Evolutionary conservation across 176 grass and related monocot genomes (phyloP).

Genomic region (Hyparrhenia diplandra): DNA sequence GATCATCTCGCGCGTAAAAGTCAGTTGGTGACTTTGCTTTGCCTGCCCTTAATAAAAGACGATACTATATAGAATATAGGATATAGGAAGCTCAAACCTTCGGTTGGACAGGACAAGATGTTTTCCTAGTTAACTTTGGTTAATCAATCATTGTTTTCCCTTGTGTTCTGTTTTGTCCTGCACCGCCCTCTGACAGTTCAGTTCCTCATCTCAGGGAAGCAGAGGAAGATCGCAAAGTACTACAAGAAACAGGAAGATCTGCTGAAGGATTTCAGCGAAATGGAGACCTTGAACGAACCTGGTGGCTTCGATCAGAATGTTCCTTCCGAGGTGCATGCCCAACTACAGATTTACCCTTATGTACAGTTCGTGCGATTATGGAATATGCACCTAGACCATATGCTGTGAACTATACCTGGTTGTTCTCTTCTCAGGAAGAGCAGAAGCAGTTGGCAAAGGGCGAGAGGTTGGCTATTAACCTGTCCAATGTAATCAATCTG

Average conservation of each 20-base stretch:
- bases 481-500: constrained; percentile 72
- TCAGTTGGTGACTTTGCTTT: not conserved
- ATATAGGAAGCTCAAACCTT: not conserved
- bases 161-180: not conserved
- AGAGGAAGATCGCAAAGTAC: constrained; percentile 86
- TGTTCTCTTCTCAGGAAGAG: constrained; percentile 56
- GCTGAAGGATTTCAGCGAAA: constrained; percentile 75
- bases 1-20: not conserved
- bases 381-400: not conserved
- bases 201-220: constrained; percentile 52
- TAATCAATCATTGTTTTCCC: not conserved
- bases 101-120: not conserved
- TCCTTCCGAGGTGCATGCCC: constrained; percentile 54
- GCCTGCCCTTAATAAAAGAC: not conserved
- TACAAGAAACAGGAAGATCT: constrained; percentile 86
- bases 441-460: constrained; percentile 54
- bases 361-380: not conserved
- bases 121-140: not conserved
- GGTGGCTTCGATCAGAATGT: constrained; percentile 44
- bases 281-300: constrained; percentile 74
- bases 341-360: not conserved
- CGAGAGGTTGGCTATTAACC: constrained; percentile 63
- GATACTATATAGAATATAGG: not conserved
- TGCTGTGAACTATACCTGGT: not conserved
- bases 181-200: not conserved